Conservation (phyloP, 2,329 filamentous ascomycete genomes). For the Pestalotiopsis sp. region DNA sequence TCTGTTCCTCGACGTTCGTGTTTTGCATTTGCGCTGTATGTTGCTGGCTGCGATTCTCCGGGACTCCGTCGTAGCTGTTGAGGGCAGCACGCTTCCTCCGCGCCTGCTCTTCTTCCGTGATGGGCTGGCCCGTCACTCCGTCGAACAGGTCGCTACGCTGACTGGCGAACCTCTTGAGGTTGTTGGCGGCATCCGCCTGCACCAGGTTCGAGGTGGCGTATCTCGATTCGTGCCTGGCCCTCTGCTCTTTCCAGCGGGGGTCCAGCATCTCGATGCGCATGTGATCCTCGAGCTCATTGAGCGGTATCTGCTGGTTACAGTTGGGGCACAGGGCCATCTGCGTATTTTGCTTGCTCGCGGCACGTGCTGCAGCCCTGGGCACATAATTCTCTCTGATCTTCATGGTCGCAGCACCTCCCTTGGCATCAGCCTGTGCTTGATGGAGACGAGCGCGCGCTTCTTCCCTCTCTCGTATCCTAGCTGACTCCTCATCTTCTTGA, state of each 20-base stretch:
- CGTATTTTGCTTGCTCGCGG: conserved; percentile 63
- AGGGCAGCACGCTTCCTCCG: conserved; percentile 75
- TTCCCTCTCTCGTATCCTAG: conserved; percentile 62
- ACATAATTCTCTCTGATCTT: conserved; percentile 94
- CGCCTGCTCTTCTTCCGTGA: conserved; percentile 72
- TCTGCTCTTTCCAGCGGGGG: conserved; percentile 93
- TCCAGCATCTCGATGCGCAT: conserved; percentile 95
- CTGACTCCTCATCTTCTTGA: conserved; percentile 63
- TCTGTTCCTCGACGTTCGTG: conserved; percentile 84
- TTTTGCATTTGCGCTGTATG: conserved; percentile 61
- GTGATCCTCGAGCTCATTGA: conserved; percentile 85
- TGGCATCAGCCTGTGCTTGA: conserved; percentile 76
- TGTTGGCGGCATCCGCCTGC: conserved; percentile 85
- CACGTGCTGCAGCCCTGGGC: conserved; percentile 74
- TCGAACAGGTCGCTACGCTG: conserved; percentile 89
- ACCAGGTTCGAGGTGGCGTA: conserved; percentile 84
- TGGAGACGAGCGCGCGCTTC: conserved; percentile 66
- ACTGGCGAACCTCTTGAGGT: conserved; percentile 90
- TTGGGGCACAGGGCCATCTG: conserved; percentile 84
- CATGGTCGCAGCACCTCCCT: conserved; percentile 68
- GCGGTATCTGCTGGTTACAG: conserved; percentile 86
- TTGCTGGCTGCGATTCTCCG: conserved; percentile 55
- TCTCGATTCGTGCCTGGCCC: conserved; percentile 82
- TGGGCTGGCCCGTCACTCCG: conserved; percentile 62
- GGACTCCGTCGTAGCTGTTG: conserved; percentile 64